These are phyloP conservation scores for Alternaria triticina DNA, from an alignment of 2,329 filamentous ascomycete species.

Conservation along the genomic window DNA sequence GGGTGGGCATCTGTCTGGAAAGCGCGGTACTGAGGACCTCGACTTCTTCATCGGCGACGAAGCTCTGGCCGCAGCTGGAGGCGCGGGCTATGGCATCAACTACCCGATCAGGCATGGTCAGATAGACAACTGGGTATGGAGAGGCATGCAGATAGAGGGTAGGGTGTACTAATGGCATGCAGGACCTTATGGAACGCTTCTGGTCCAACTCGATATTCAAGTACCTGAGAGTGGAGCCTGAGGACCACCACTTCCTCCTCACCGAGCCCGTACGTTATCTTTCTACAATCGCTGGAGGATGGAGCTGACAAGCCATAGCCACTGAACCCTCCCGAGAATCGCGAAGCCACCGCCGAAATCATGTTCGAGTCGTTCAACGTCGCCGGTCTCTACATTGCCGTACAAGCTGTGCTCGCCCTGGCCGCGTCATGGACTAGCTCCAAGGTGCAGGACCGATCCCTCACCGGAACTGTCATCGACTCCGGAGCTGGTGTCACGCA, in stretches of 20 bases:
- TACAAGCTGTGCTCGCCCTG: constrained; percentile 94
- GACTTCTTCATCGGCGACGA: constrained; percentile 99
- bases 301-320: constrained; percentile 63
- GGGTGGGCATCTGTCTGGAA: constrained; percentile 80
- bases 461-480: constrained; percentile 98
- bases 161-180: constrained; percentile 20
- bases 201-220: constrained; percentile 99
- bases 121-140: constrained; percentile 93
- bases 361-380: constrained; percentile 99
- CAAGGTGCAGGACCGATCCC: constrained; percentile 93
- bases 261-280: constrained; percentile 81
- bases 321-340: constrained; percentile 96
- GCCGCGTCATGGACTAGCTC: constrained; percentile 98
- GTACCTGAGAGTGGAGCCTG: constrained; percentile 95
- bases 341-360: constrained; percentile 98
- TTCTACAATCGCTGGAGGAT: neutral
- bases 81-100: constrained; percentile 93
- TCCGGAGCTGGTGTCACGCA: constrained; percentile 99
- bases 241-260: constrained; percentile 97
- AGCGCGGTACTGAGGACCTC: constrained; percentile 95
- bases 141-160: neutral
- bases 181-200: constrained; percentile 99
- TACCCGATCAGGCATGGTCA: constrained; percentile 98
- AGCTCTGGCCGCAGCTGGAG: constrained; percentile 80
- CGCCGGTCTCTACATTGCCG: constrained; percentile 96